Evolutionary conservation across 2,329 filamentous ascomycete species (phyloP).

Genomic region (Escovopsis weberi): DNA sequence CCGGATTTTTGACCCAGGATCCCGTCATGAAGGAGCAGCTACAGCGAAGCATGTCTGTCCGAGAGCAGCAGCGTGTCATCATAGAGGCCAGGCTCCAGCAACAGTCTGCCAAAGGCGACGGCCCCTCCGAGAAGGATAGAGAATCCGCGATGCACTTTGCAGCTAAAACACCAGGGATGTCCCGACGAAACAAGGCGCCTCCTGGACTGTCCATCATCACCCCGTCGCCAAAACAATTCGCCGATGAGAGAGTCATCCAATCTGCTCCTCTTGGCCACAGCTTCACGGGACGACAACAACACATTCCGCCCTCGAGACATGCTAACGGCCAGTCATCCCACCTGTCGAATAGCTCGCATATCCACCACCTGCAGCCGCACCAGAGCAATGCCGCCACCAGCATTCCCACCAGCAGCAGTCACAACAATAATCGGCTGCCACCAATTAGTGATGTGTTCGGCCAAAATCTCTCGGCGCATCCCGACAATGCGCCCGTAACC

Average conservation of each 20-base stretch:
- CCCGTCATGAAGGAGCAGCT: constrained; percentile 94
- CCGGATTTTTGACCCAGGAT: constrained; percentile 90
- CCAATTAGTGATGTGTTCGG: constrained; percentile 93
- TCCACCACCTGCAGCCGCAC: constrained; percentile 75
- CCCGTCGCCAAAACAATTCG: constrained; percentile 81
- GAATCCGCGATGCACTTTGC: constrained; percentile 33
- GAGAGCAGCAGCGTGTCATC: constrained; percentile 86
- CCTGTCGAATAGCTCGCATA: constrained; percentile 71
- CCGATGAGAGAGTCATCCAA: constrained; percentile 88
- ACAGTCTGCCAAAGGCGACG: constrained; percentile 65
- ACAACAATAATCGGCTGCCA: constrained; percentile 63
- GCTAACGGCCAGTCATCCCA: constrained; percentile 70
- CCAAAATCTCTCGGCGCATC: constrained; percentile 53
- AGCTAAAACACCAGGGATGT: constrained; percentile 60
- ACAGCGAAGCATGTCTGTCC: constrained; percentile 82
- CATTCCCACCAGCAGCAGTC: too few species aligned
- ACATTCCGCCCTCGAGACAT: constrained; percentile 62
- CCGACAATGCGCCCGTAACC: constrained; percentile 31
- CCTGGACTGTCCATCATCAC: constrained; percentile 90
- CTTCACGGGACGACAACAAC: constrained; percentile 79
- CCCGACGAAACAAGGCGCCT: constrained; percentile 63
- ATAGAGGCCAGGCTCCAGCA: constrained; percentile 87
- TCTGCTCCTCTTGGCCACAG: constrained; percentile 90
- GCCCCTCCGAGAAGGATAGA: constrained; percentile 41
- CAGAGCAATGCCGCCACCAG: constrained; percentile 41